Evolutionary conservation across 148 eudicot species (phyloP), one percentile per base, ranked within the genome.

Genomic region (Talinum fruticosum): DNA sequence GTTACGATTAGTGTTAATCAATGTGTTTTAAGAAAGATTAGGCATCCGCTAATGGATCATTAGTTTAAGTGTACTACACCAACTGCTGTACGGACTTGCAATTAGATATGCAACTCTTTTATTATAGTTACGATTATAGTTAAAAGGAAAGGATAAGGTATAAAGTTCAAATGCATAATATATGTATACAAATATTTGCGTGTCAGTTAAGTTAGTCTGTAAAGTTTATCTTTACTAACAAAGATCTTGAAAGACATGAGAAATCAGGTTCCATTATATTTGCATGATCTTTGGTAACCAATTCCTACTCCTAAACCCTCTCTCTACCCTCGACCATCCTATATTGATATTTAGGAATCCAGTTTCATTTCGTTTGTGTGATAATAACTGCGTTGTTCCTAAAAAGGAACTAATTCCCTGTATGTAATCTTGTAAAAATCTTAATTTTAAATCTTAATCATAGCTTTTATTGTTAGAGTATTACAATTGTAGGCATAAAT

Each of bases 21-120:
- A 5, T 33, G 26, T 64, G 72, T 64, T 37, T 29, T n/a, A 59
- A 59, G 18, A 51, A 66, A 33, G 61, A 71, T 72, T 44, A 72
- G n/a, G 70, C 71, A 47, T 64, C 61, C 44, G 8, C 69, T 73
- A 8, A n/a, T 59, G 64, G 21, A 12, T 36, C 73, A 66, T 35
- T 47, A 6, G 23, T 23, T 16, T 28, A 49, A 19, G 6, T 68
- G 82, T 79, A 79, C 78, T 79, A 79, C 78, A 54, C 44, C 19
- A 65, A 33, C 29, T 45, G 54, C 33, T 33, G 81, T 72, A 72
- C 76, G 65, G 49, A 47, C 18, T 45, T 65, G 71, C 33, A 64
- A 41, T 8, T 41, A 41, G 19, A 8, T 53, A 36, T 32, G 8
- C 61, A 44, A 73, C 69, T 64, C 67, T 69, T 45, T 37, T 75